phyloP scores from a whole-genome alignment of 306 rosid genomes.

The Pyrus communis region DNA sequence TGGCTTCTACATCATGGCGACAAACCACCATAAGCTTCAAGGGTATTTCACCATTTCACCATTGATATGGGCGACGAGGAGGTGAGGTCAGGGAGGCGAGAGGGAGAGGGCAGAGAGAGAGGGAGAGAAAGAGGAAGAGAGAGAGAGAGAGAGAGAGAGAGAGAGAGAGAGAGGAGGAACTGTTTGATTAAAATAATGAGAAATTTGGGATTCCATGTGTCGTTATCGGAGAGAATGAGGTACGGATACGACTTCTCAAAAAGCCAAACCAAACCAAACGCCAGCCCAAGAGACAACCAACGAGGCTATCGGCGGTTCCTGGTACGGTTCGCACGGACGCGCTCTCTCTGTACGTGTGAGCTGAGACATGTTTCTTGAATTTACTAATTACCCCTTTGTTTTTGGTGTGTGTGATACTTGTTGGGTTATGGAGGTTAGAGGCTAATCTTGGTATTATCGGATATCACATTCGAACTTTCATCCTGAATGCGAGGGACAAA shows the following conservation, averaged over 20 bases:
- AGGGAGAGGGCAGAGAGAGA: neutral
- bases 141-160: too few relatives aligned
- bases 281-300: neutral
- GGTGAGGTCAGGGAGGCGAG: neutral
- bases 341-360: neutral
- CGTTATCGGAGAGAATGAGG: slow-evolving; percentile 27
- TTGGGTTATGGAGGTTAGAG: neutral
- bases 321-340: slow-evolving; percentile 35
- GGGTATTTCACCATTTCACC: slow-evolving; percentile 5
- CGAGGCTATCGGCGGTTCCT: neutral
- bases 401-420: neutral
- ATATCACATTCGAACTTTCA: neutral
- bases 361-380: neutral
- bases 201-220: slow-evolving; percentile 34
- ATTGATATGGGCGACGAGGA: neutral
- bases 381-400: neutral
- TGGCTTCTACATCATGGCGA: slow-evolving; percentile 30
- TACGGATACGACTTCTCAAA: neutral
- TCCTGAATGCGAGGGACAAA: neutral
- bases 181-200: neutral
- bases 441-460: neutral
- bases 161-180: neutral
- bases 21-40: slow-evolving; percentile 12
- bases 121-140: too few relatives aligned
- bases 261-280: neutral